Evolutionary conservation across 2,329 filamentous ascomycete species (phyloP), one percentile per base, ranked within the genome.

Genomic region (Myriosclerotinia curreyana): DNA sequence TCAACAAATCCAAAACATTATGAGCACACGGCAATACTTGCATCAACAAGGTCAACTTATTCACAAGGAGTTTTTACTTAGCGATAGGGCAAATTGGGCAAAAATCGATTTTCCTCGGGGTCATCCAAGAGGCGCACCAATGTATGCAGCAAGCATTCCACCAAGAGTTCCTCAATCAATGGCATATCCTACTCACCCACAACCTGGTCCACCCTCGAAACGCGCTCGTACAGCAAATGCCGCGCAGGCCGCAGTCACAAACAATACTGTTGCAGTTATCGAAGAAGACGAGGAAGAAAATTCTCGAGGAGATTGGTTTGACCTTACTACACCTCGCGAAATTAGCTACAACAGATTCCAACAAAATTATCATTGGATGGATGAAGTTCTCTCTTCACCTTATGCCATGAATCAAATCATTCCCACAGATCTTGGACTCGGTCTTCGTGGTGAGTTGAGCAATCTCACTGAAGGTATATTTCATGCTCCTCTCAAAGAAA

Each of bases 361-460:
- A 74, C 92, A 97, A 74, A 96, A 99, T 72, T 94, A 99, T 72
- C 92, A 96, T 75, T 98, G 94, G 95, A 96, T 99, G 91, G 95
- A 98, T 74, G 94, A 99, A 77, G 88, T 99, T 36, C 84, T 98
- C 62, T 91, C 90, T 0, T 98, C 94, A 1, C 92, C 93, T 0
- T 97, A 96, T 74, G 83, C 89, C 31, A 89, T 94, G 67, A 84
- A 84, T 58, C 91, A 96, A 74, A 96, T 99, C 65, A 86, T 88
- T 11, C 92, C 94, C 0, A 86, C 92, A 3, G 93, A 96, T 74
- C 84, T 98, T 42, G 92, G 92, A 0, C 80, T 98, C 12, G 95
- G 95, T 5, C 83, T 90, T 59, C 90, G 88, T 76, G 95, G 95
- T 46, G 90, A 93, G 75, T 81, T 99, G 25, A 87, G 90, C 31